These are phyloP conservation scores for Penicillium taxi DNA, from an alignment of 495 filamentous ascomycete genomes.

Conservation along the genomic window DNA sequence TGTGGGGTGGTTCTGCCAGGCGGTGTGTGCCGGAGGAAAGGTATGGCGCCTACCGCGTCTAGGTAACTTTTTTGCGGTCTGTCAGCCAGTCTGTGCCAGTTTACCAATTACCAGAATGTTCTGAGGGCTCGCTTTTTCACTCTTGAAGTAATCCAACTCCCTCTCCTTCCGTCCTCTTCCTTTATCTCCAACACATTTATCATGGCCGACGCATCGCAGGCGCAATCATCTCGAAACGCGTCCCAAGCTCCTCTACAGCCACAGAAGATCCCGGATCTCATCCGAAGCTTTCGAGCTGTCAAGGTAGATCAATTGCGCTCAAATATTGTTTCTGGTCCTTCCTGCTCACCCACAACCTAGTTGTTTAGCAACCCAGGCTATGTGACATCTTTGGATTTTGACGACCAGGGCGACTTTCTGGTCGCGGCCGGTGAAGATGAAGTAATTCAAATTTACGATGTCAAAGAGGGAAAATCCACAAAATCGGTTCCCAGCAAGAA, in stretches of 20 bases:
- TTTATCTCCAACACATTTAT: constrained; percentile 4
- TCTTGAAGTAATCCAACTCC: too few relatives aligned
- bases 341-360: constrained; percentile 14
- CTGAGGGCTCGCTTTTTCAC: too few relatives aligned
- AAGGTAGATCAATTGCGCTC: constrained; percentile 31
- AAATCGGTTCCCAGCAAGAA: constrained; percentile 85
- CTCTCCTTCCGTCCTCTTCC: not conserved
- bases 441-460: constrained; percentile 88
- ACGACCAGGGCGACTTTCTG: constrained; percentile 83
- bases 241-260: constrained; percentile 26
- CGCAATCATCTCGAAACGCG: constrained; percentile 12
- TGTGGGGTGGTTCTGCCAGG: too few relatives aligned
- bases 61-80: too few relatives aligned
- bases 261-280: constrained; percentile 40
- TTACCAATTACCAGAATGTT: too few relatives aligned
- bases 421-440: constrained; percentile 86
- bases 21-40: too few relatives aligned
- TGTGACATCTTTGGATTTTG: constrained; percentile 82
- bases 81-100: too few relatives aligned
- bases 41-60: too few relatives aligned
- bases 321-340: not conserved
- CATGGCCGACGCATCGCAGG: constrained; percentile 26
- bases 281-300: constrained; percentile 38
- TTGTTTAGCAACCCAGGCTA: constrained; percentile 31
- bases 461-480: constrained; percentile 76